phyloP scores from a whole-genome alignment of 495 filamentous ascomycete species.

The Pyronema domesticum region DNA sequence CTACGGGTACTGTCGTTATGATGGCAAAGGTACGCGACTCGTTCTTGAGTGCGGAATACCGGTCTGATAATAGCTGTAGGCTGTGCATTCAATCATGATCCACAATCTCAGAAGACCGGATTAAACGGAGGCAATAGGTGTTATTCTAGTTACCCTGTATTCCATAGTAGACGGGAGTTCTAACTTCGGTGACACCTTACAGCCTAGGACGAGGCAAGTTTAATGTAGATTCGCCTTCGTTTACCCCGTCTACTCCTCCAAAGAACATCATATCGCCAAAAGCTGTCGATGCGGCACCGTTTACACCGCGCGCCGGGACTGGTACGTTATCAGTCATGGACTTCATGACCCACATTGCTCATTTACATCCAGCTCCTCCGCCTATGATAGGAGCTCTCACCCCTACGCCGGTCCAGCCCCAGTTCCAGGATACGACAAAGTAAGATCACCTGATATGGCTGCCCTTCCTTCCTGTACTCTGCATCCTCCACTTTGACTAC shows the following conservation, averaged over 20 bases:
- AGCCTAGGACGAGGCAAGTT: slow-evolving; percentile 52
- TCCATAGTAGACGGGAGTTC: background rate
- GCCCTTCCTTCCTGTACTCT: background rate
- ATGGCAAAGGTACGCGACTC: slow-evolving; percentile 44
- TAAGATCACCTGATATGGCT: slow-evolving; percentile 1
- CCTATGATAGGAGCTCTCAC: slow-evolving; percentile 24
- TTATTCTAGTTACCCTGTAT: slow-evolving; percentile 2
- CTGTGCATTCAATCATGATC: slow-evolving; percentile 82
- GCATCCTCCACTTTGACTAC: no score
- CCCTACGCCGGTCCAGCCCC: slow-evolving; percentile 20
- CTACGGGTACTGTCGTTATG: slow-evolving; percentile 82
- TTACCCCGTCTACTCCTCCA: slow-evolving; percentile 52
- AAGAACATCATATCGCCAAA: slow-evolving; percentile 59
- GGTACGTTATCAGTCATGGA: slow-evolving; percentile 18
- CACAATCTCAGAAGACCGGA: slow-evolving; percentile 37
- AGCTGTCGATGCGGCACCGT: slow-evolving; percentile 75
- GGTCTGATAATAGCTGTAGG: slow-evolving; percentile 30
- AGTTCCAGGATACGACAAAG: slow-evolving; percentile 22
- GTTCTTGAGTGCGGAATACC: background rate
- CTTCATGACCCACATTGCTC: background rate
- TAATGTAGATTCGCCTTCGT: slow-evolving; percentile 91
- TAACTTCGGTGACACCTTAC: slow-evolving; percentile 3
- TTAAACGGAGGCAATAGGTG: background rate
- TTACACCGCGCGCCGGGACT: slow-evolving; percentile 43
- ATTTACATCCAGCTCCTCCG: slow-evolving; percentile 4